Conservation (phyloP, 2,329 filamentous ascomycete genomes). For the Xylaria sp. region DNA sequence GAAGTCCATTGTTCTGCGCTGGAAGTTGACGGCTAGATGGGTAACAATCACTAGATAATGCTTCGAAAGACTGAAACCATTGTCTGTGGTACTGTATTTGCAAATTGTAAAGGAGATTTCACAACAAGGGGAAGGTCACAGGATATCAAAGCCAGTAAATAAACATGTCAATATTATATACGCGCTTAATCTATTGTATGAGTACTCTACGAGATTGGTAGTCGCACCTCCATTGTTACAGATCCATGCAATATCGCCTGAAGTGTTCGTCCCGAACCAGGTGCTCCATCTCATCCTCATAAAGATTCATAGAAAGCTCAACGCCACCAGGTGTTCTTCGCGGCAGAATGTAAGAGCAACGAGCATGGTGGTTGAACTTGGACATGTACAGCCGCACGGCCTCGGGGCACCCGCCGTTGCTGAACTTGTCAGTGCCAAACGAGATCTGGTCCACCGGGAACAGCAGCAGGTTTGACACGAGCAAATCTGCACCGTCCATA, state of each 20-base stretch:
- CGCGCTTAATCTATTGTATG: neutral
- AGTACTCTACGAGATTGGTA: neutral
- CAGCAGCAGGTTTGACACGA: conserved; percentile 27
- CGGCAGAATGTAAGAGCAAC: conserved; percentile 31
- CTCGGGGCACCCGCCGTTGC: conserved; percentile 31
- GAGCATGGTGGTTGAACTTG: conserved; percentile 11
- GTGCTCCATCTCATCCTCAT: conserved; percentile 35
- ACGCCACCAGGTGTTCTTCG: conserved; percentile 30
- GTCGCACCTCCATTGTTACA: neutral
- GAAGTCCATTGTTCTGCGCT: neutral
- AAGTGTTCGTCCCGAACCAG: conserved; percentile 32
- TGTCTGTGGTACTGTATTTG: neutral
- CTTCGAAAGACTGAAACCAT: neutral
- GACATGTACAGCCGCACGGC: conserved; percentile 32
- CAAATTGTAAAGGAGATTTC: neutral
- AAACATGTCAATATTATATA: neutral
- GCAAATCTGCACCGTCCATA: conserved; percentile 19
- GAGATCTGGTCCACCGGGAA: conserved; percentile 17
- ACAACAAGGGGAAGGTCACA: neutral
- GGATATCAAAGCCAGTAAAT: neutral
- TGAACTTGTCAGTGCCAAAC: conserved; percentile 30
- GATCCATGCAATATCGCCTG: conserved; percentile 6
- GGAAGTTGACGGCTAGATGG: neutral
- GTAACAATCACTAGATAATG: neutral
- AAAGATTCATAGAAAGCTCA: conserved; percentile 36